Percentiles rank a stretch among this genome's conserved stretches.
Evolutionary conservation across 2,329 filamentous ascomycete genomes (phyloP).

Genomic region (Scedosporium aurantiacum): DNA sequence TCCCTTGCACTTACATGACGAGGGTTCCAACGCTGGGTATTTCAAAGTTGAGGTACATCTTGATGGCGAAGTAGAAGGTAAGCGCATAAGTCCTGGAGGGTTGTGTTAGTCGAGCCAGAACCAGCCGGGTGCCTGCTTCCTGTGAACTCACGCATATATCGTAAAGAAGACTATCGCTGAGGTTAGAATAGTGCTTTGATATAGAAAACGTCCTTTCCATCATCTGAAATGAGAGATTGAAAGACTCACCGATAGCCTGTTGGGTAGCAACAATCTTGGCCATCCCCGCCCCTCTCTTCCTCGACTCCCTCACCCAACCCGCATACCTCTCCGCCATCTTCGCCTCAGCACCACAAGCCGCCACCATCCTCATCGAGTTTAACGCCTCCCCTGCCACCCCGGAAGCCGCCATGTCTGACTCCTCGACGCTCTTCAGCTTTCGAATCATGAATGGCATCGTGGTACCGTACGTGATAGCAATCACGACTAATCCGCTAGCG

Average conservation of each 20-base stretch:
- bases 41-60: conserved; percentile 12
- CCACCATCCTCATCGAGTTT: conserved; percentile 29
- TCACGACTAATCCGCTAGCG: conserved; percentile 32
- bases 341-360: conserved; percentile 28
- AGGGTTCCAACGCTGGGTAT: conserved; percentile 13
- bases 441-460: conserved; percentile 22
- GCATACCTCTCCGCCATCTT: conserved; percentile 24
- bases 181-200: neutral
- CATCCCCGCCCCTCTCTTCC: conserved; percentile 17
- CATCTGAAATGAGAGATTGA: neutral
- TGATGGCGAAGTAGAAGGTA: conserved; percentile 13
- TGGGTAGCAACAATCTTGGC: conserved; percentile 15
- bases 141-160: conserved; percentile 2
- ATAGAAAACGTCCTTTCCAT: neutral
- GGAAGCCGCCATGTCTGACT: conserved; percentile 24
- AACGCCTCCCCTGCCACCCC: conserved; percentile 30
- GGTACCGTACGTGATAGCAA: conserved; percentile 20
- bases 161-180: conserved; percentile 2
- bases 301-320: conserved; percentile 23
- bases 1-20: conserved; percentile 12
- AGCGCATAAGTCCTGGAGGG: conserved; percentile 12
- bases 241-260: conserved; percentile 15
- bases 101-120: no score
- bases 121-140: neutral
- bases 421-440: conserved; percentile 20